Conservation (phyloP, 345 rosid genomes). For the Crucihimalaya himalaica region DNA sequence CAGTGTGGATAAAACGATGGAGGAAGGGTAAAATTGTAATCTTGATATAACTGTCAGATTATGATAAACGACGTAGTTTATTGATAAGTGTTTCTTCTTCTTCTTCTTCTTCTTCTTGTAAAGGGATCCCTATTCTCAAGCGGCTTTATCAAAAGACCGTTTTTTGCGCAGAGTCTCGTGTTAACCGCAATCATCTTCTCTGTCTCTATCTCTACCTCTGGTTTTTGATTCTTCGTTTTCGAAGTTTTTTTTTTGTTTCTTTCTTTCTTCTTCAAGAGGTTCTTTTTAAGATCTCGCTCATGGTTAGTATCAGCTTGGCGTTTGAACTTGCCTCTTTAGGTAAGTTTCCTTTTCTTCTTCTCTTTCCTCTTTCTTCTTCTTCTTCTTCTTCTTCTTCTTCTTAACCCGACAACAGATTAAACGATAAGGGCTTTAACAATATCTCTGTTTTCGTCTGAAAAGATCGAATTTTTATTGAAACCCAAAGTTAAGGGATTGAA, state of each 20-base stretch:
- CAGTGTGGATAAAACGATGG: constrained; percentile 27
- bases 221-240: constrained; percentile 18
- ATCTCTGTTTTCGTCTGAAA: constrained; percentile 8
- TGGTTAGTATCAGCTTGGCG: constrained; percentile 45
- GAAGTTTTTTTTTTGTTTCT: not conserved
- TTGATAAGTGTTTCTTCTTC: not conserved
- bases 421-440: constrained; percentile 32
- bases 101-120: not conserved
- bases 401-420: not conserved
- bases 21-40: constrained; percentile 2
- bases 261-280: not conserved
- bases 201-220: constrained; percentile 45
- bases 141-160: constrained; percentile 39
- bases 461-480: not conserved
- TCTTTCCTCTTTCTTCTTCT: not conserved
- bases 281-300: constrained; percentile 36
- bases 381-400: not conserved
- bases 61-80: not conserved
- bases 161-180: constrained; percentile 36
- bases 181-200: constrained; percentile 41
- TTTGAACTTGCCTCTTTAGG: constrained; percentile 37
- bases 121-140: constrained; percentile 46
- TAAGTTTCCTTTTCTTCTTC: constrained; percentile 31
- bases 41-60: not conserved
- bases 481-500: not conserved